phyloP scores from a whole-genome alignment of 139 green algal species.

The Chlamydomonas sp. region DNA sequence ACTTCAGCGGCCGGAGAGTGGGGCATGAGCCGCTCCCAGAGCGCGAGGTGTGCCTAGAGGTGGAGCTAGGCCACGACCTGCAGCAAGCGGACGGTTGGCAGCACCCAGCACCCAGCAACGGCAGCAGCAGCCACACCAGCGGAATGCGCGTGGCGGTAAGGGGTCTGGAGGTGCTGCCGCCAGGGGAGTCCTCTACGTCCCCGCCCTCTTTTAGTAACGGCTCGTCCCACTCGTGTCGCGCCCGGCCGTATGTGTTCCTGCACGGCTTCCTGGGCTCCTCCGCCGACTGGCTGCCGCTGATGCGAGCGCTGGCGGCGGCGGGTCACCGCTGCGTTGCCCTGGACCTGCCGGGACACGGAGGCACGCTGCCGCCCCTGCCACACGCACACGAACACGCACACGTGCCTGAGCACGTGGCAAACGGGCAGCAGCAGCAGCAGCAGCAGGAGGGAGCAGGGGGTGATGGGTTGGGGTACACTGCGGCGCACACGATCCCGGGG shows the following conservation, averaged over 20 bases:
- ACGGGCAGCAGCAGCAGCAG: neutral
- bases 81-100: neutral
- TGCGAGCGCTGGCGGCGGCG: slow-evolving; percentile 56
- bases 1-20: no score
- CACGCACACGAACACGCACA: neutral
- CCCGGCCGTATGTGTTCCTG: slow-evolving; percentile 73
- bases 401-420: neutral
- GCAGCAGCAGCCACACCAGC: slow-evolving; percentile 10
- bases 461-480: neutral
- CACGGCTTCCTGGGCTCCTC: slow-evolving; percentile 87
- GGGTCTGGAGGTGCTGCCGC: neutral
- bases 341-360: slow-evolving; percentile 85
- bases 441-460: neutral
- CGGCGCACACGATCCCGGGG: slow-evolving; percentile 49
- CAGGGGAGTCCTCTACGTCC: neutral
- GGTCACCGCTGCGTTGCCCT: slow-evolving; percentile 69
- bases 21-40: no score
- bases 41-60: no score
- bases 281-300: slow-evolving; percentile 79
- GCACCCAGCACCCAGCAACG: neutral
- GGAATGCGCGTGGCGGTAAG: neutral
- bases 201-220: neutral
- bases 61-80: neutral
- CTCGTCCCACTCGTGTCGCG: no score
- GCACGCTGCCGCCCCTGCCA: neutral